Evolutionary conservation across 768 basidiomycete genomes (phyloP).

Genomic region (Pisolithus albus): DNA sequence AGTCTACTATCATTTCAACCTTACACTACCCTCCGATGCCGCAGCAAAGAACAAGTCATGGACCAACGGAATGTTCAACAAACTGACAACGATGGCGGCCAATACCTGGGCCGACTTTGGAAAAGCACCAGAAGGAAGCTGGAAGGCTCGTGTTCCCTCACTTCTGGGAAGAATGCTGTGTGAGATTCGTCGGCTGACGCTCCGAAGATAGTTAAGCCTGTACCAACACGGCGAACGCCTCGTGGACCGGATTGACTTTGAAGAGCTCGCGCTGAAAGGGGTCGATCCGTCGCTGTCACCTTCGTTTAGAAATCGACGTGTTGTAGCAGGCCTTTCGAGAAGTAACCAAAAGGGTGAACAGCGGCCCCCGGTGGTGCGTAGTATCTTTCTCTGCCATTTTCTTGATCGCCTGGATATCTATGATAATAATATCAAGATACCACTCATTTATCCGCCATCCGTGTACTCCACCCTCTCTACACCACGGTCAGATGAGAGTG

Average conservation of each 20-base stretch:
- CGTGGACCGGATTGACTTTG: constrained; percentile 69
- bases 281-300: constrained; percentile 67
- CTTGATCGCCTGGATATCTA: not conserved
- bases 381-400: not conserved
- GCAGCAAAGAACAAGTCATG: constrained; percentile 28
- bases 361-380: not conserved
- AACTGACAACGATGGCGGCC: constrained; percentile 45
- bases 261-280: constrained; percentile 69
- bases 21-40: constrained; percentile 20
- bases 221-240: constrained; percentile 62
- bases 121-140: constrained; percentile 54
- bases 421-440: constrained; percentile 39
- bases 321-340: constrained; percentile 11
- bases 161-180: not conserved
- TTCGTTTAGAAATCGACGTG: constrained; percentile 26
- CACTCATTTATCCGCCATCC: constrained; percentile 40
- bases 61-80: constrained; percentile 31
- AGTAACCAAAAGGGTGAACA: not conserved
- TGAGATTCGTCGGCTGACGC: constrained; percentile 3
- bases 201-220: constrained; percentile 42
- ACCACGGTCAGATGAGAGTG: constrained; percentile 15
- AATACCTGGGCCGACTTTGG: constrained; percentile 63
- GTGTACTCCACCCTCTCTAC: constrained; percentile 42
- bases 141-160: constrained; percentile 51
- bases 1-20: constrained; percentile 38